Evolutionary conservation across 1,284 basidiomycete species (phyloP).

Genomic region (Apiotrichum gracile): DNA sequence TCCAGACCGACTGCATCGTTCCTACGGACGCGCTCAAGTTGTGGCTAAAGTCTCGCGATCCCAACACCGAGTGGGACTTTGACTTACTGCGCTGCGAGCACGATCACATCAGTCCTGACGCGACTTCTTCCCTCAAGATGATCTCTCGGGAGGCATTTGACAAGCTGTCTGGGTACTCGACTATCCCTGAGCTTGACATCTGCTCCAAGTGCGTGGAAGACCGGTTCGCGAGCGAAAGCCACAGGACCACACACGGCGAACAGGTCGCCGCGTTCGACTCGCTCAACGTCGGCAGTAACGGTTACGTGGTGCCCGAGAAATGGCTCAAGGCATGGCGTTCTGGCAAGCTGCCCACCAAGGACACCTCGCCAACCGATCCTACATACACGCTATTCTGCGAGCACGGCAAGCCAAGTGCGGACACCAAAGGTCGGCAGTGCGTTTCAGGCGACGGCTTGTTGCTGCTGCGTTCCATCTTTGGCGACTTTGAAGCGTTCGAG

Average conservation of each 20-base stretch:
- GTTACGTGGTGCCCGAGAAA: slow-evolving; percentile 20
- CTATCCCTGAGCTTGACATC: slow-evolving; percentile 18
- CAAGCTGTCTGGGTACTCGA: slow-evolving; percentile 8
- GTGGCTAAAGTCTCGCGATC: slow-evolving; percentile 23
- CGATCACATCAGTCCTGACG: slow-evolving; percentile 22
- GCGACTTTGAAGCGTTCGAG: slow-evolving; percentile 21
- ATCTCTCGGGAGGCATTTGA: slow-evolving; percentile 29
- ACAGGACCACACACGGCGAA: neutral
- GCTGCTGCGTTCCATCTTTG: slow-evolving; percentile 27
- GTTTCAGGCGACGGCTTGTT: slow-evolving; percentile 19
- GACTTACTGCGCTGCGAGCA: slow-evolving; percentile 23
- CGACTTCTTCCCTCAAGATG: slow-evolving; percentile 10
- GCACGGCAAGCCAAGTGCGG: slow-evolving; percentile 20
- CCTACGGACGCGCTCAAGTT: slow-evolving; percentile 21
- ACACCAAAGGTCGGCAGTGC: neutral
- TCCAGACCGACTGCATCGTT: slow-evolving; percentile 28
- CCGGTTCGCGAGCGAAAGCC: slow-evolving; percentile 4
- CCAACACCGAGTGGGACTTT: slow-evolving; percentile 20
- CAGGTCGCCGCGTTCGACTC: slow-evolving; percentile 21
- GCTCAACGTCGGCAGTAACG: slow-evolving; percentile 13
- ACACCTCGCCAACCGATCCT: slow-evolving; percentile 14
- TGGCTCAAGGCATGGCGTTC: slow-evolving; percentile 30
- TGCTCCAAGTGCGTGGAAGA: slow-evolving; percentile 27
- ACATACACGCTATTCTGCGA: slow-evolving; percentile 29
- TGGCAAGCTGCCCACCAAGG: slow-evolving; percentile 3